These are phyloP conservation scores for Asterophora lycoperdoides DNA, from an alignment of 768 basidiomycete species.

Conservation along the genomic window DNA sequence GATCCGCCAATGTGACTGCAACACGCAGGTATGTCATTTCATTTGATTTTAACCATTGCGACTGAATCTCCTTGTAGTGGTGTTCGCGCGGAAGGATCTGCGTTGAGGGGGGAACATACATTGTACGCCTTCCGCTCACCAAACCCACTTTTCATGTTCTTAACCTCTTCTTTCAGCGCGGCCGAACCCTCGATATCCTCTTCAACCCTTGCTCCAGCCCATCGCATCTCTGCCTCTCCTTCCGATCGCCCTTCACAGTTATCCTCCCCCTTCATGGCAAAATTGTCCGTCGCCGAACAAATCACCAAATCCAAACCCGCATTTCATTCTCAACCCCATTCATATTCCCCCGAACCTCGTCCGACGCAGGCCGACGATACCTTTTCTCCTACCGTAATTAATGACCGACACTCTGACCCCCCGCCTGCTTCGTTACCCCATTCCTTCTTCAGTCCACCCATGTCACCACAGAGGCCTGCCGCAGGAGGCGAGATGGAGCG, in stretches of 20 bases:
- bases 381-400: conserved; percentile 16
- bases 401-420: conserved; percentile 4
- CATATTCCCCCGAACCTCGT: conserved; percentile 13
- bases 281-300: conserved; percentile 28
- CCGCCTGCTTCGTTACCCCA: conserved; percentile 7
- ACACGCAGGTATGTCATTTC: conserved; percentile 27
- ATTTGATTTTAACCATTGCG: not conserved
- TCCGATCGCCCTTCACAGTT: conserved; percentile 31
- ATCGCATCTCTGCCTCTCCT: conserved; percentile 26
- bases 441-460: conserved; percentile 17
- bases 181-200: conserved; percentile 18
- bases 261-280: conserved; percentile 46
- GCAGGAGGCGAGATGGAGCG: conserved; percentile 56
- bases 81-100: conserved; percentile 17
- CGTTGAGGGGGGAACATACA: conserved; percentile 22
- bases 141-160: not conserved
- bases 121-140: conserved; percentile 15
- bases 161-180: conserved; percentile 12
- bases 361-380: conserved; percentile 24
- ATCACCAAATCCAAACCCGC: conserved; percentile 15
- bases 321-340: conserved; percentile 11
- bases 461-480: conserved; percentile 22
- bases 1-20: conserved; percentile 26
- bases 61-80: conserved; percentile 8
- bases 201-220: conserved; percentile 21